A percentile compares a stretch with the other conserved stretches of the same genome.
Evolutionary conservation across 164 flowering plant genomes (phyloP).

Genomic region (Buxus sempervirens): DNA sequence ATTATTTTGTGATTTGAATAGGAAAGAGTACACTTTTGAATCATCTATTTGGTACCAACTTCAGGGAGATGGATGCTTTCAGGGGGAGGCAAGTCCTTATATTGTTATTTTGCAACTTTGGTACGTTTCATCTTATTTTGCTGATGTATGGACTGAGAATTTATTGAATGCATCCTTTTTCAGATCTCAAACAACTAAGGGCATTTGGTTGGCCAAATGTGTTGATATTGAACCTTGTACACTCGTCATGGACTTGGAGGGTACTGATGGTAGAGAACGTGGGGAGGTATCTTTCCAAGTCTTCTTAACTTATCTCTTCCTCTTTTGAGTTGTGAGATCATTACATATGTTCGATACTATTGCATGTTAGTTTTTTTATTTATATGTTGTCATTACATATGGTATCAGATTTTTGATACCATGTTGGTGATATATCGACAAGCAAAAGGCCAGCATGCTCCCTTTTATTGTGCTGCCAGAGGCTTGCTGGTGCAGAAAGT

Average conservation of each 20-base stretch:
- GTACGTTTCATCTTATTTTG: not conserved
- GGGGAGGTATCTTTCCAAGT: slow-evolving; percentile 71
- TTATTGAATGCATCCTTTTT: slow-evolving; percentile 4
- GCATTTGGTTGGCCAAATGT: slow-evolving; percentile 91
- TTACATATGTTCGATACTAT: too few species aligned
- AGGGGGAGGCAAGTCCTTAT: slow-evolving; percentile 64
- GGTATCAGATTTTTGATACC: too few species aligned
- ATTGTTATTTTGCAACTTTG: not conserved
- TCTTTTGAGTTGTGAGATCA: not conserved
- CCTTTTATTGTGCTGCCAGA: too few species aligned
- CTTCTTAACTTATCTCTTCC: not conserved
- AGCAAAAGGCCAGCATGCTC: too few species aligned
- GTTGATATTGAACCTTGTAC: slow-evolving; percentile 87
- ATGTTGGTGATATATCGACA: too few species aligned
- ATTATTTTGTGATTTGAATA: slow-evolving; percentile 25
- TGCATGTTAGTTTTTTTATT: too few species aligned
- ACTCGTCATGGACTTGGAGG: slow-evolving; percentile 96
- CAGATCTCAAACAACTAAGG: slow-evolving; percentile 97
- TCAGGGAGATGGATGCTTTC: slow-evolving; percentile 96
- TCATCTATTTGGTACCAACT: slow-evolving; percentile 78
- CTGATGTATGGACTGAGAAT: not conserved
- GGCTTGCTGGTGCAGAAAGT: too few species aligned
- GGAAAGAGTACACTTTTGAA: slow-evolving; percentile 94
- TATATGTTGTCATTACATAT: too few species aligned
- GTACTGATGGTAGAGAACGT: slow-evolving; percentile 97